Conservation (phyloP, 2,329 filamentous ascomycete genomes). For the Dactylonectria estremocensis region DNA sequence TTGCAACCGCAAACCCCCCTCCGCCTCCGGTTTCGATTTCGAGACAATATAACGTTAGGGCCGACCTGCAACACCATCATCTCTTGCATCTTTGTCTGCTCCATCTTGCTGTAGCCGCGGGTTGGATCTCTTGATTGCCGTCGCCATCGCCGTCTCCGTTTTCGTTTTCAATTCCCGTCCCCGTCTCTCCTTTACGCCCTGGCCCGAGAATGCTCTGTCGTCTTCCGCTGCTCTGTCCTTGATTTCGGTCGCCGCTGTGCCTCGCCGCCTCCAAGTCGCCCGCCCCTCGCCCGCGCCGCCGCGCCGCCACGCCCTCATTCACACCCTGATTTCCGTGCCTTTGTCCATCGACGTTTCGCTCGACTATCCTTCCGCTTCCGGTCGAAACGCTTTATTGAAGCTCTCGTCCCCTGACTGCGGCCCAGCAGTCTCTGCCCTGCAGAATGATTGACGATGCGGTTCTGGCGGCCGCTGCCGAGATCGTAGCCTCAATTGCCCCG, state of each 20-base stretch:
- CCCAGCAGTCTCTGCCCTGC: slow-evolving; percentile 45
- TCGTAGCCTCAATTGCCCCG: slow-evolving; percentile 67
- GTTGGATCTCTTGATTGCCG: slow-evolving; percentile 10
- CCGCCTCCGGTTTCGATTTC: slow-evolving; percentile 1
- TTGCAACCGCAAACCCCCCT: background rate
- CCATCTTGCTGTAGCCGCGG: slow-evolving; percentile 6
- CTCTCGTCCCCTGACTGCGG: slow-evolving; percentile 47
- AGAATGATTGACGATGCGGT: slow-evolving; percentile 70
- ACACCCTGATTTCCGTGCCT: slow-evolving; percentile 13
- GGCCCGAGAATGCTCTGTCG: slow-evolving; percentile 28
- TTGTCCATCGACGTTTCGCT: background rate
- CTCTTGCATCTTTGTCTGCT: slow-evolving; percentile 5
- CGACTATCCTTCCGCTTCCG: slow-evolving; percentile 11
- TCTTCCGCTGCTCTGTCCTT: slow-evolving; percentile 17
- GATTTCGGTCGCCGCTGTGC: slow-evolving; percentile 22
- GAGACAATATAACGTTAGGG: slow-evolving; percentile 14
- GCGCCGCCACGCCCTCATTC: background rate
- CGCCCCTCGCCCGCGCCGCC: slow-evolving; percentile 19
- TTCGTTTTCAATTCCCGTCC: no score
- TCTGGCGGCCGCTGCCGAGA: slow-evolving; percentile 67
- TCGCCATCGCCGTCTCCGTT: background rate
- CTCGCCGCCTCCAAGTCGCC: slow-evolving; percentile 14
- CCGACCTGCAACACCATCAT: background rate
- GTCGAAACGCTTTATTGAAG: slow-evolving; percentile 25
- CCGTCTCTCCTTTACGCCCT: slow-evolving; percentile 17